Evolutionary conservation across 805 yeast species (phyloP), one percentile per base, ranked within the genome.

Genomic region (Saccharomycopsis malanga): DNA sequence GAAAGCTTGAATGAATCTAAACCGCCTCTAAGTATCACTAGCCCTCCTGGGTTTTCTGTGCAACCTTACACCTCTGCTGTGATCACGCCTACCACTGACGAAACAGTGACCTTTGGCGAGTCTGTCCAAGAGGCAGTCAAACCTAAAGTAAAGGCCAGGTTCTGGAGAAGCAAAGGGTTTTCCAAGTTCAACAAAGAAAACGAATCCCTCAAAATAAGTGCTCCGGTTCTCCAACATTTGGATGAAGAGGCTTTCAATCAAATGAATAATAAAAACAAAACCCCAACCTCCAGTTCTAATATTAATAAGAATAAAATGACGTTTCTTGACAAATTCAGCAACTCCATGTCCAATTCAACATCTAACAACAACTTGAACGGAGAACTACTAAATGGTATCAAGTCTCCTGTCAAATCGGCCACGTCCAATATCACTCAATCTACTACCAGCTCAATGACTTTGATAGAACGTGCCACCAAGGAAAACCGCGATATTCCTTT

Each of bases 401-500:
- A 37, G 10, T 30, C 39, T 20, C 9, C 53, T 44, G 20, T 25
- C 7, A 41, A 41, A 41, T 41, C 44, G 4, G 35, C 44, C 6
- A n/a, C 12, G 5, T 10, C 18, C 15, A n/a, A n/a, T 5, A 32
- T 18, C 17, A 12, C 10, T 27, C 10, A 12, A 7, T 12, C 7
- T 7, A 27, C 10, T 27, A 27, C 7, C 12, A 42, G 52, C 14
- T 54, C 55, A n/a, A 25, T 40, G 14, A 71, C 87, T 1, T 70
- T 91, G 45, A 82, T 79, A 49, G 70, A 73, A 46, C 70, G 95
- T 44, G 73, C 85, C 12, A 65, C 67, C 14, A 70, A 64, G 54
- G 98, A 91, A 59, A 71, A 73, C 14, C 68, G 74, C 25, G 54
- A 61, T 9, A 72, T 87, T 9, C 98, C 98, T 10, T 64, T 76